Evolutionary conservation across 2,329 filamentous ascomycete species (phyloP), one percentile per base, ranked within the genome.

Genomic region (Botryotinia convoluta): DNA sequence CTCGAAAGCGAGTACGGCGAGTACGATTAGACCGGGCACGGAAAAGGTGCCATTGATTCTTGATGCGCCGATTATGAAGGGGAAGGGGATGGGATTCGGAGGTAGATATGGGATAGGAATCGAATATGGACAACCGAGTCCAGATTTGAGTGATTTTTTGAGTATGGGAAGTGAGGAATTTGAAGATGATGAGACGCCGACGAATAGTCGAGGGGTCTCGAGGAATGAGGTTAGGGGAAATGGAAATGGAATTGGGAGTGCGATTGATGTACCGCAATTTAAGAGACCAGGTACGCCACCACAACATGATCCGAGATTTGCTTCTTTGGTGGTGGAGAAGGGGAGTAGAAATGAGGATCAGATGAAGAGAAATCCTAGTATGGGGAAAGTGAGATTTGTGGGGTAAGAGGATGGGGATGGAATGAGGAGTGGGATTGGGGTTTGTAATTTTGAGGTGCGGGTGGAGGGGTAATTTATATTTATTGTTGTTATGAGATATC

Each of bases 91-190:
- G 51, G n/a, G 51, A 32, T 60, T 42, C 10, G 67, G 51, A 29
- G 42, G 42, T 22, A n/a, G 65, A n/a, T 32, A 26, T 42, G 48
- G 37, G 20, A 44, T 26, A 6, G n/a, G 32, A 37, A 67, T n/a
- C 16, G n/a, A 42, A 3, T 75, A 72, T 10, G 72, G 78, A 6
- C 79, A 80, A 64, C 78, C 79, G n/a, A 79, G 78, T 61, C 79
- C 79, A 2, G 79, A 80, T 61, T 61, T 79, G 22, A 77, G 75
- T 59, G 79, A 79, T 62, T 80, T 79, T 62, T 64, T 79, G 14
- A 78, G 69, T 32, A 77, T 76, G 61, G 79, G 74, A 0, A 79
- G 77, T 2, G 45, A 51, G 14, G 44, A 48, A 4, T 61, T 61
- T 45, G 44, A 65, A n/a, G 79, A 80, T 57, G 78, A 78, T 26